Conservation (phyloP, 2,329 filamentous ascomycete genomes). For the Volutella citrinella region DNA sequence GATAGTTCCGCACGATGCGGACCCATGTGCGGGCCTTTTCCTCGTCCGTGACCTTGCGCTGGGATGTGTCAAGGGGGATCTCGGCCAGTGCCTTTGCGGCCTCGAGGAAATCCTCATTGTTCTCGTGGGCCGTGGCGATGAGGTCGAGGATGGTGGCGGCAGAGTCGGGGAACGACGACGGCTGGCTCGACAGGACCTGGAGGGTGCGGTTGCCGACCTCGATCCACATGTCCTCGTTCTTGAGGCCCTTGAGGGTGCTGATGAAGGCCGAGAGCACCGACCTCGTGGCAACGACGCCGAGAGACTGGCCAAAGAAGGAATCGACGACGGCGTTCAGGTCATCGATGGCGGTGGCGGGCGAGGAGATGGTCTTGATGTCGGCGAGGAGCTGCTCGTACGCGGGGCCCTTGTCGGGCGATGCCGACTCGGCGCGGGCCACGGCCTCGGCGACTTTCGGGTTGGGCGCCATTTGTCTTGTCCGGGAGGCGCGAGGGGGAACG, state of each 20-base stretch:
- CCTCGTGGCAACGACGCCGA: slow-evolving; percentile 75
- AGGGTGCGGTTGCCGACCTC: slow-evolving; percentile 74
- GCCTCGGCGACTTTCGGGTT: slow-evolving; percentile 40
- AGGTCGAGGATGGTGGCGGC: slow-evolving; percentile 75
- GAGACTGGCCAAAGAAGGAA: slow-evolving; percentile 63
- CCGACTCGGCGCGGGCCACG: slow-evolving; percentile 38
- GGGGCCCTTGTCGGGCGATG: slow-evolving; percentile 39
- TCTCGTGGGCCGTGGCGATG: slow-evolving; percentile 79
- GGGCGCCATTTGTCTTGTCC: slow-evolving; percentile 31
- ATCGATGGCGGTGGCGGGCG: slow-evolving; percentile 36
- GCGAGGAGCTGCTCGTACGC: slow-evolving; percentile 46
- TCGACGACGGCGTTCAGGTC: slow-evolving; percentile 68
- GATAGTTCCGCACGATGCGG: slow-evolving; percentile 87
- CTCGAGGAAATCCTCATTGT: slow-evolving; percentile 72
- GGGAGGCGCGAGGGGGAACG: slow-evolving; percentile 1
- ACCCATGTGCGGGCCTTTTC: slow-evolving; percentile 87
- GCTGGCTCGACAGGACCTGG: slow-evolving; percentile 58
- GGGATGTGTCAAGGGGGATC: slow-evolving; percentile 85
- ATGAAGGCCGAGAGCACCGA: slow-evolving; percentile 68
- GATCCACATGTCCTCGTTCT: slow-evolving; percentile 65
- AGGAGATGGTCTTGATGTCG: slow-evolving; percentile 39
- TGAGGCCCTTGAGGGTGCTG: slow-evolving; percentile 56
- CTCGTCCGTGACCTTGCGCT: slow-evolving; percentile 77
- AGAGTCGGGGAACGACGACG: slow-evolving; percentile 76
- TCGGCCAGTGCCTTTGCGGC: slow-evolving; percentile 77